Evolutionary conservation across 2,329 filamentous ascomycete species (phyloP), one percentile per base, ranked within the genome.

Genomic region (Sordariomycetes sp.): DNA sequence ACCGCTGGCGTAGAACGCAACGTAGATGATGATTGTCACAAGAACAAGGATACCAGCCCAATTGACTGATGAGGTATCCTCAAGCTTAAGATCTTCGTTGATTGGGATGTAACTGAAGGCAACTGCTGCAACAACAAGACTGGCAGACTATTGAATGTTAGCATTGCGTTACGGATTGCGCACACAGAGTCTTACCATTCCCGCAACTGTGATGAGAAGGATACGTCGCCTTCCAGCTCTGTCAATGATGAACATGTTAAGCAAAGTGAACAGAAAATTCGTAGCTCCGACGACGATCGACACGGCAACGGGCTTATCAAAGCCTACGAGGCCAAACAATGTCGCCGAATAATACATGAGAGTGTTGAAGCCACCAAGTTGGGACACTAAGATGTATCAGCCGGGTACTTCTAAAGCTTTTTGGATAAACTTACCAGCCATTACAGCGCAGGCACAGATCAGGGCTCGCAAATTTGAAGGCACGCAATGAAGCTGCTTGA

Each of bases 211-310:
- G 35, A 50, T 53, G 9, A 68, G 48, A 0, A 70, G 50, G 2
- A 71, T 54, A 6, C 53, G 50, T 14, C 66, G 56, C 8, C 68
- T 59, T 1, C 68, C 66, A 19, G 61, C 48, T 3, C 49, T 53
- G 39, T 70, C 66, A 8, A 68, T 59, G 18, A 65, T 43, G 41
- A 65, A 46, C 18, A 69, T 52, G 35, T 69, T 68, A 31, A 69
- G 53, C 42, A 57, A 54, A 0, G 64, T 68, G 47, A 71, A 68
- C 34, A 72, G 45, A 41, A 68, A 70, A 36, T 67, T 68, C 7
- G 62, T 64, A 3, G 51, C 61, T 5, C 58, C 60, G 24, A 67
- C 57, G 35, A 65, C 52, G 11, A 57, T 59, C 1, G 57, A 59
- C 16, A 72, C 66, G 2, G 63, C 64, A 1, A 62, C 57, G 0